Percentiles rank a stretch among this genome's conserved stretches.
Conservation (phyloP, 352 stramenopile species). For the Pythium guiyangense region DNA sequence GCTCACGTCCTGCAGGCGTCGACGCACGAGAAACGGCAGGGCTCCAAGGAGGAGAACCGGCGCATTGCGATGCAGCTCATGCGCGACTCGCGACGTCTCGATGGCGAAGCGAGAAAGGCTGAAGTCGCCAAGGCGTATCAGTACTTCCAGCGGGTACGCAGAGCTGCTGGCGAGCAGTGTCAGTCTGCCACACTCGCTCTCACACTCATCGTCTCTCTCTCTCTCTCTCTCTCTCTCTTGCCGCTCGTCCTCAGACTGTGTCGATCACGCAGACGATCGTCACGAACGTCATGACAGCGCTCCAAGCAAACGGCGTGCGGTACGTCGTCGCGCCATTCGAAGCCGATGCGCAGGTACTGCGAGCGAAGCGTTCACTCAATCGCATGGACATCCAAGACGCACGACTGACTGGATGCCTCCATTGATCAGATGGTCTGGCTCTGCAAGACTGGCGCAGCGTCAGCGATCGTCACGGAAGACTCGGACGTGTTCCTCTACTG, state of each 20-base stretch:
- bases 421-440: conserved; percentile 66
- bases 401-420: neutral
- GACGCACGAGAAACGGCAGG: conserved; percentile 62
- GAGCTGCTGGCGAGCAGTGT: neutral
- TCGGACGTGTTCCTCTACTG: conserved; percentile 80
- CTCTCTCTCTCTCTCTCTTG: neutral
- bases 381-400: neutral
- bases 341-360: conserved; percentile 51
- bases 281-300: conserved; percentile 46
- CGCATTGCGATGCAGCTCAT: conserved; percentile 46
- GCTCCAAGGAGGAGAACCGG: conserved; percentile 51
- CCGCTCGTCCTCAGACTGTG: conserved; percentile 28
- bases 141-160: conserved; percentile 44
- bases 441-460: conserved; percentile 50
- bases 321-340: conserved; percentile 78
- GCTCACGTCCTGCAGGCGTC: conserved; percentile 25
- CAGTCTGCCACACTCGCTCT: neutral
- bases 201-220: no score
- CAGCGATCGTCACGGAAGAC: conserved; percentile 77
- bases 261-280: conserved; percentile 65
- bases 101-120: conserved; percentile 39
- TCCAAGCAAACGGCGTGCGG: conserved; percentile 32
- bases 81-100: conserved; percentile 38
- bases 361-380: neutral
- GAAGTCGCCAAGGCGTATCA: conserved; percentile 53